Evolutionary conservation across 805 yeast species (phyloP).

Genomic region (Schwanniomyces pseudopolymorphus): DNA sequence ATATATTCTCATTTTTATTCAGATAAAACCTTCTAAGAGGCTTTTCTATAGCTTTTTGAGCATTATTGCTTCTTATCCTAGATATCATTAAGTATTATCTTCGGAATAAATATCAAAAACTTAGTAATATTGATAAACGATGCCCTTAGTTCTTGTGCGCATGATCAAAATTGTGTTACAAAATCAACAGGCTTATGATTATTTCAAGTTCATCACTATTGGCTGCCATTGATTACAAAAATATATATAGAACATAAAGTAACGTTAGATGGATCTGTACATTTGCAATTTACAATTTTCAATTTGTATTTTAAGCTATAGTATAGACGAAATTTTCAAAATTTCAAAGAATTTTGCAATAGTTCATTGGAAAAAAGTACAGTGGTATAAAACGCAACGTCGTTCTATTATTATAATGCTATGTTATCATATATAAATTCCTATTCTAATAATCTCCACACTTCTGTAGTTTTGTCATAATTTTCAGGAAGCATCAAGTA

Average conservation of each 20-base stretch:
- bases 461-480: conserved; percentile 22
- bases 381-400: not conserved
- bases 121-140: not conserved
- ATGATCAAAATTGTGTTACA: not conserved
- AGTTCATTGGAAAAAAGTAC: no score
- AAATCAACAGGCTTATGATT: not conserved
- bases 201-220: not conserved
- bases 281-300: no score
- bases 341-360: no score
- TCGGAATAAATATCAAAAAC: not conserved
- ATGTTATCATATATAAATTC: not conserved
- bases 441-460: conserved; percentile 20
- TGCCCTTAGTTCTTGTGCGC: not conserved
- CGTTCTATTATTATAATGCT: no score
- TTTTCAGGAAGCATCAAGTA: conserved; percentile 38
- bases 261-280: no score
- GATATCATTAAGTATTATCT: not conserved
- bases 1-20: conserved; percentile 12
- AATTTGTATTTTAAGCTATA: no score
- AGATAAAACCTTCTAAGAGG: not conserved
- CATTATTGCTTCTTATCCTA: not conserved
- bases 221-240: not conserved
- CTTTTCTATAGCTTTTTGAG: not conserved
- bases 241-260: no score
- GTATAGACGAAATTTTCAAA: no score